Base-by-base conservation (phyloP, 345 rosid genomes). In the Eucalyptus erythrocorys region DNA sequence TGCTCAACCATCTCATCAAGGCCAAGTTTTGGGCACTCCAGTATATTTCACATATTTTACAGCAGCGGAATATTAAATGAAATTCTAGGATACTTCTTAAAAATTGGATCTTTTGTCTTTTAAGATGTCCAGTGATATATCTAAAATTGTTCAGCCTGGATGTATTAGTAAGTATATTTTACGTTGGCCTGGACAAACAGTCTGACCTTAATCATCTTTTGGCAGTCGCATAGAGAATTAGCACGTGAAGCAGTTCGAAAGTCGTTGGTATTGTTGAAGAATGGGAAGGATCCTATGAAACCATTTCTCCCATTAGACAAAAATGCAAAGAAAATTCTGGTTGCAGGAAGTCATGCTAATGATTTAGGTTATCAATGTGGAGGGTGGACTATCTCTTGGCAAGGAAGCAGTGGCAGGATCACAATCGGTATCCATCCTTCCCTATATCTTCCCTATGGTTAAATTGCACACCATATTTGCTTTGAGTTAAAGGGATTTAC, bases 281-380 rank as follows among this genome's bases (percentile, higher is more conserved):
- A 96, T 84, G 99, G 98, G 81, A 95, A 95, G 93, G 88, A 88
- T 71, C 89, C 90, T 71, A 88, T 89, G 59, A 93, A 93, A 87
- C 91, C 93, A 27, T 93, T 95, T 87, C 95, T 97, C 89, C 98
- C 99, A 53, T 89, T 97, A 61, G 94, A 96, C 87, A 93, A 90
- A 91, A 95, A 90, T 71, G 95, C 95, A 42, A 92, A 89, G 91
- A 96, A 89, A 89, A 93, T 97, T 90, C 96, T 97, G 66, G 95
- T 95, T 37, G 89, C 93, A 26, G 98, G 99, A 90, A 91, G 95
- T 17, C 99, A 97, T 88, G 97, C 98, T 59, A 95, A 96, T 89
- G 92, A 97, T 94, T 96, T 97, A 61, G 98, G 99, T 40, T 96
- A 91, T 91, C 99, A 96, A 87, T 96, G 98, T 45, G 99, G 99